Percentiles rank a stretch among this genome's conserved stretches.
phyloP scores from a whole-genome alignment of 2,329 filamentous ascomycete species.

The Botrytis byssoidea region DNA sequence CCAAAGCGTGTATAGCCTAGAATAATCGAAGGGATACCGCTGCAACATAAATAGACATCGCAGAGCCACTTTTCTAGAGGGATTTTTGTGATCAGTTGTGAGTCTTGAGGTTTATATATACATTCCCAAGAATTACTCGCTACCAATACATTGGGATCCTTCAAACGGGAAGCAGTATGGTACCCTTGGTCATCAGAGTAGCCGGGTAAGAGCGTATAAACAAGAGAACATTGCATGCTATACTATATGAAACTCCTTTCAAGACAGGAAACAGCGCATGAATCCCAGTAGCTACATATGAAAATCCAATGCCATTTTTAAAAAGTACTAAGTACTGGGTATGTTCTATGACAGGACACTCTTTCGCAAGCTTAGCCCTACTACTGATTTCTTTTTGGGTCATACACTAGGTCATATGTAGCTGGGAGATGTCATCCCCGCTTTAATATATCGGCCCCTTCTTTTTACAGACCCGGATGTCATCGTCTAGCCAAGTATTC shows the following conservation, averaged over 20 bases:
- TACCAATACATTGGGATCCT: not conserved
- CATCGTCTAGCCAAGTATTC: not conserved
- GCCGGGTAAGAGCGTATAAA: not conserved
- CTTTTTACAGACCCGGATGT: constrained; percentile 2
- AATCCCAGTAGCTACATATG: not conserved
- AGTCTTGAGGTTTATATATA: constrained; percentile 2
- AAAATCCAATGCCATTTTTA: constrained; percentile 5
- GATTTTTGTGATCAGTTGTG: not conserved
- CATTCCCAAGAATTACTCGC: constrained; percentile 3
- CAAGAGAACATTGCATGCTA: not conserved
- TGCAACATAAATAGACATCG: not conserved
- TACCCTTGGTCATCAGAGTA: not conserved
- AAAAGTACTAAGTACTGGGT: not conserved
- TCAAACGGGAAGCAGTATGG: not conserved
- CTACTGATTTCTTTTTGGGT: not conserved
- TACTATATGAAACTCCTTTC: not conserved
- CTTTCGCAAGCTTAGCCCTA: not conserved
- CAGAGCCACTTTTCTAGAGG: not conserved
- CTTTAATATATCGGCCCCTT: not conserved
- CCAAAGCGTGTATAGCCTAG: not conserved
- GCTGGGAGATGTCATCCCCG: not conserved
- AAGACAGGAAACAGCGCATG: not conserved
- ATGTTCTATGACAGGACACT: not conserved
- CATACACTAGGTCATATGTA: not conserved
- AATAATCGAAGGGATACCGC: not conserved